Conservation (phyloP, 2,329 filamentous ascomycete species). For the Teratosphaeria destructans region DNA sequence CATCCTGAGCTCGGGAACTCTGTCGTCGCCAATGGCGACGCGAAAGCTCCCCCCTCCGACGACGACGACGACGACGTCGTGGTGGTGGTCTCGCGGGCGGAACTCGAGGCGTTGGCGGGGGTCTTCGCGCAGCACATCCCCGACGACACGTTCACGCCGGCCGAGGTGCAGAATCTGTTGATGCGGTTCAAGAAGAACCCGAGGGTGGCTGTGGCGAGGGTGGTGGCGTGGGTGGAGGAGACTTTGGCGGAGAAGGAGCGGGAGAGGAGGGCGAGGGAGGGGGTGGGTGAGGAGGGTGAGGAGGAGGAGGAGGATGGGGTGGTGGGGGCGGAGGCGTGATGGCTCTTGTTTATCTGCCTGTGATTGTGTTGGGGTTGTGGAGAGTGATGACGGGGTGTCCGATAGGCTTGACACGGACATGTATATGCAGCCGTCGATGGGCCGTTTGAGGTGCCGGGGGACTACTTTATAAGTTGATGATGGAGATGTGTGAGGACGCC, state of each 20-base stretch:
- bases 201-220: constrained; percentile 32
- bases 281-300: constrained; percentile 1
- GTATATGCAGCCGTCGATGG: no score
- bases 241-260: constrained; percentile 13
- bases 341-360: background rate
- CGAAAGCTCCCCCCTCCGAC: background rate
- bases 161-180: constrained; percentile 44
- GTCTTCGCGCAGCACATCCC: constrained; percentile 38
- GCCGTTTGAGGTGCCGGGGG: no score
- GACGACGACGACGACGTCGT: constrained; percentile 3
- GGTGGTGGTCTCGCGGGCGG: constrained; percentile 9
- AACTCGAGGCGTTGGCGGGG: constrained; percentile 32
- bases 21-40: constrained; percentile 6
- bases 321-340: background rate
- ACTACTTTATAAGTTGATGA: no score
- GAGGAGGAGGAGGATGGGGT: constrained; percentile 6
- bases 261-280: background rate
- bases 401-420: no score
- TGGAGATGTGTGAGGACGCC: no score
- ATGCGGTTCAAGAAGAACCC: constrained; percentile 42
- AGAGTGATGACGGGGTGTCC: background rate
- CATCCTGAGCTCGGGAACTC: background rate
- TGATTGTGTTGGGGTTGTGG: background rate
- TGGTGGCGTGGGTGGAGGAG: constrained; percentile 32
- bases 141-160: constrained; percentile 39